Evolutionary conservation across 2,329 filamentous ascomycete species (phyloP).

Genomic region (Cordyceps cateniannulata): DNA sequence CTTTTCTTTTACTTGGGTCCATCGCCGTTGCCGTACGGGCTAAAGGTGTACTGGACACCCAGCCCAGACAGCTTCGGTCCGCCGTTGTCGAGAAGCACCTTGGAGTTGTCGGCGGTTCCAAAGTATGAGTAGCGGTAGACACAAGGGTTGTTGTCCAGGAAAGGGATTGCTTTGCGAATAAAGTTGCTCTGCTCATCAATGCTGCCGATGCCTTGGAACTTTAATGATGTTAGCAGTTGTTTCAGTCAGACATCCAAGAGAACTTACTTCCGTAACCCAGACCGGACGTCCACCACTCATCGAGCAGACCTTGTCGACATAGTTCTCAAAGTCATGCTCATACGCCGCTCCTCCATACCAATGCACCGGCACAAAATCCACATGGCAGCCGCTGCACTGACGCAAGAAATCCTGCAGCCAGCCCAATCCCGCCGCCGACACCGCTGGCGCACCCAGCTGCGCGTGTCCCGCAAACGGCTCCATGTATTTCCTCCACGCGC

Average conservation of each 20-base stretch:
- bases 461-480: conserved; percentile 36
- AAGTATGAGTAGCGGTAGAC: conserved; percentile 36
- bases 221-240: background rate
- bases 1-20: background rate
- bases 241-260: background rate
- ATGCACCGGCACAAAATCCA: conserved; percentile 40
- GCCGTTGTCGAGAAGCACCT: conserved; percentile 15
- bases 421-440: conserved; percentile 39
- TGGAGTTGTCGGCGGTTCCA: conserved; percentile 17
- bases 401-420: conserved; percentile 37
- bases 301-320: conserved; percentile 32
- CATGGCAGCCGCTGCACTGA: conserved; percentile 34
- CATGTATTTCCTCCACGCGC: conserved; percentile 36
- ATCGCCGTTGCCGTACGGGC: conserved; percentile 11
- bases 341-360: conserved; percentile 37
- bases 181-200: conserved; percentile 31
- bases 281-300: conserved; percentile 29
- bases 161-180: conserved; percentile 35
- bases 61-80: conserved; percentile 3
- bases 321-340: conserved; percentile 34
- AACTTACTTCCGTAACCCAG: conserved; percentile 36
- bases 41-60: conserved; percentile 12
- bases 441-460: conserved; percentile 38
- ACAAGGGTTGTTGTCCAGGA: conserved; percentile 32
- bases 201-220: conserved; percentile 27